phyloP scores from a whole-genome alignment of 805 yeast species.

The Ogataea chonburiensis region DNA sequence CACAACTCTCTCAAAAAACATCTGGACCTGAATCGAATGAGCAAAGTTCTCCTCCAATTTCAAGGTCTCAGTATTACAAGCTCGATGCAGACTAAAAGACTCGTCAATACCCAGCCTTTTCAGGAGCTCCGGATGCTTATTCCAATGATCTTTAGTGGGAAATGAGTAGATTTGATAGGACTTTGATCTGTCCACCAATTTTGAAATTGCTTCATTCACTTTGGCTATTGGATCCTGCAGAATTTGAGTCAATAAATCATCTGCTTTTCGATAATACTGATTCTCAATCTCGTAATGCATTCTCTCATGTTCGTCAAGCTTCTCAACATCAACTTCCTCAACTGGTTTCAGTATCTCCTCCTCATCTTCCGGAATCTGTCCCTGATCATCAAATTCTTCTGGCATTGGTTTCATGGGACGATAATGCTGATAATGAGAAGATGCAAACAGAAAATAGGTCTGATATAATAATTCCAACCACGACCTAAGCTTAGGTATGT shows the following conservation, averaged over 20 bases:
- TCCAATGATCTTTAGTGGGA: constrained; percentile 1
- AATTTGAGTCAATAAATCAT: constrained; percentile 51
- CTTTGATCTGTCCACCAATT: constrained; percentile 23
- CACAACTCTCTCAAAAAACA: constrained; percentile 29
- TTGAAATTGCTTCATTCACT: constrained; percentile 31
- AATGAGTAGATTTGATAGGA: constrained; percentile 8
- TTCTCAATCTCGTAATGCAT: constrained; percentile 47
- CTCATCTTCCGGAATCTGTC: constrained; percentile 23
- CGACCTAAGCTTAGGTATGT: constrained; percentile 37
- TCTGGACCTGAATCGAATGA: constrained; percentile 20
- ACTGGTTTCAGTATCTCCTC: constrained; percentile 25
- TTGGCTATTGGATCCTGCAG: constrained; percentile 43
- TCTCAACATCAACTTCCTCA: constrained; percentile 24
- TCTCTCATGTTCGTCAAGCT: constrained; percentile 24
- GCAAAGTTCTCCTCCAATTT: constrained; percentile 14
- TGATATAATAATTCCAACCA: constrained; percentile 70
- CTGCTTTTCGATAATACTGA: constrained; percentile 59
- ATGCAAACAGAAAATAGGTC: constrained; percentile 72
- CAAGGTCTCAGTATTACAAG: constrained; percentile 7
- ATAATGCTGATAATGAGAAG: constrained; percentile 61
- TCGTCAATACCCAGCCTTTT: constrained; percentile 1
- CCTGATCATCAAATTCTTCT: constrained; percentile 33
- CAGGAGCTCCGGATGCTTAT: constrained; percentile 8
- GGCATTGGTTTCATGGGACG: constrained; percentile 36
- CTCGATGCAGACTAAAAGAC: constrained; percentile 3